Evolutionary conservation across 1,284 basidiomycete genomes (phyloP).

Genomic region (Porodaedalea pini): DNA sequence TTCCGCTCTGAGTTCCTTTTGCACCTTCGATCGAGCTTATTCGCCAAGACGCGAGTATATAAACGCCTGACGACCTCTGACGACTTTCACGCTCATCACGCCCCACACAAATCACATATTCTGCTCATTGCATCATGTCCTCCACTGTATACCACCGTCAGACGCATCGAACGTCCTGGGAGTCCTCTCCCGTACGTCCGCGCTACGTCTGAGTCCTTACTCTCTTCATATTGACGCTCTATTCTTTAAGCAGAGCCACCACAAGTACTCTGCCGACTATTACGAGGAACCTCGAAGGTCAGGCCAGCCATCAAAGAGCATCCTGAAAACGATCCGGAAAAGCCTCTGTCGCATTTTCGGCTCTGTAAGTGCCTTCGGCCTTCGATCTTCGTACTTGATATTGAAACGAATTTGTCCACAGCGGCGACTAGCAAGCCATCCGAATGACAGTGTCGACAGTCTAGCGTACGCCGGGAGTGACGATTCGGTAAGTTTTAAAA

Average conservation of each 20-base stretch:
- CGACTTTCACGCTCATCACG: slow-evolving; percentile 12
- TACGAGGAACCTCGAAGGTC: background rate
- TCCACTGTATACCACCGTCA: background rate
- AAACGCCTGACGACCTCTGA: background rate
- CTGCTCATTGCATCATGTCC: background rate
- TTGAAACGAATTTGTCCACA: background rate
- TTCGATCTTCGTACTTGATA: background rate
- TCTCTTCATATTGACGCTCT: background rate
- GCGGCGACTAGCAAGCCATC: background rate
- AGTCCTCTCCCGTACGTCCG: slow-evolving; percentile 4
- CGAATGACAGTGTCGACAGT: slow-evolving; percentile 14
- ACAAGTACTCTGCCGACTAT: background rate
- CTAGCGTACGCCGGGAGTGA: slow-evolving; percentile 15
- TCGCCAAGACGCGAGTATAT: background rate
- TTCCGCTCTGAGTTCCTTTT: background rate
- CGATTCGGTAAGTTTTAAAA: background rate
- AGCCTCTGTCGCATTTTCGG: background rate
- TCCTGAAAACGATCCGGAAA: slow-evolving; percentile 7
- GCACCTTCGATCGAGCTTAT: background rate
- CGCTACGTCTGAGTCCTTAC: background rate
- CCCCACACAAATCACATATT: background rate
- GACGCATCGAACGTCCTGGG: background rate
- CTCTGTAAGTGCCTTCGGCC: background rate
- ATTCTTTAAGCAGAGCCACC: background rate
- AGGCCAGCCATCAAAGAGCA: background rate